phyloP scores from a whole-genome alignment of 2,329 filamentous ascomycete species.

The Colletotrichum lentis region DNA sequence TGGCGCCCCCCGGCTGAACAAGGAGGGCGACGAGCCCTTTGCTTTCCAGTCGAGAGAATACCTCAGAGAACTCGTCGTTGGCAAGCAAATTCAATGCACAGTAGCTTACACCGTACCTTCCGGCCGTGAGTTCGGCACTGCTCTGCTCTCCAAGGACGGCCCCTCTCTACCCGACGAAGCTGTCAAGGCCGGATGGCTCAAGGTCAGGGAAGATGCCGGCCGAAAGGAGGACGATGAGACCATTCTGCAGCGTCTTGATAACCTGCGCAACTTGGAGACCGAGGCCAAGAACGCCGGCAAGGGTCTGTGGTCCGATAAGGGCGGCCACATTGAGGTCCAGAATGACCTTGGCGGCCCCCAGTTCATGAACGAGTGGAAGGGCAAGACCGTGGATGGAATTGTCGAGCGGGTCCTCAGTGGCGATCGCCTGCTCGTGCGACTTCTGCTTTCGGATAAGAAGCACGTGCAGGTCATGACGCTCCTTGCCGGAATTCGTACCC shows the following conservation, averaged over 20 bases:
- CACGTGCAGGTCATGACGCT: slow-evolving; percentile 90
- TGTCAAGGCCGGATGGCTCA: slow-evolving; percentile 89
- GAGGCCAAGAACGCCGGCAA: slow-evolving; percentile 80
- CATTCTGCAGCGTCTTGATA: slow-evolving; percentile 74
- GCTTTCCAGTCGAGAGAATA: slow-evolving; percentile 96
- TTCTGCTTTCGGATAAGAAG: slow-evolving; percentile 81
- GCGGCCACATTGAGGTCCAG: slow-evolving; percentile 75
- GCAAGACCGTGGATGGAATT: slow-evolving; percentile 82
- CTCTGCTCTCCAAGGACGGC: slow-evolving; percentile 76
- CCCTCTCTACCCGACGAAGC: slow-evolving; percentile 80
- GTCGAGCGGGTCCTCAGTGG: slow-evolving; percentile 92
- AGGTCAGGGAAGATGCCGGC: slow-evolving; percentile 92
- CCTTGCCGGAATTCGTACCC: slow-evolving; percentile 86
- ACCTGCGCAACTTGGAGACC: slow-evolving; percentile 78
- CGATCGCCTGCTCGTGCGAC: slow-evolving; percentile 85
- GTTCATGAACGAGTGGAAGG: slow-evolving; percentile 85
- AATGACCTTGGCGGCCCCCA: slow-evolving; percentile 83
- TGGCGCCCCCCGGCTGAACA: slow-evolving; percentile 82
- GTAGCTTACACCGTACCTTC: slow-evolving; percentile 88
- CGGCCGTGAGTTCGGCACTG: slow-evolving; percentile 86
- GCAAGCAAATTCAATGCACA: slow-evolving; percentile 85
- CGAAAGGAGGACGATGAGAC: slow-evolving; percentile 88
- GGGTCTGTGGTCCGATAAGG: slow-evolving; percentile 78
- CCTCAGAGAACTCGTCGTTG: slow-evolving; percentile 82
- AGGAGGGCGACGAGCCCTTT: slow-evolving; percentile 90